phyloP scores from a whole-genome alignment of 1,284 basidiomycete genomes.

The Cryptococcus amylolentus region DNA sequence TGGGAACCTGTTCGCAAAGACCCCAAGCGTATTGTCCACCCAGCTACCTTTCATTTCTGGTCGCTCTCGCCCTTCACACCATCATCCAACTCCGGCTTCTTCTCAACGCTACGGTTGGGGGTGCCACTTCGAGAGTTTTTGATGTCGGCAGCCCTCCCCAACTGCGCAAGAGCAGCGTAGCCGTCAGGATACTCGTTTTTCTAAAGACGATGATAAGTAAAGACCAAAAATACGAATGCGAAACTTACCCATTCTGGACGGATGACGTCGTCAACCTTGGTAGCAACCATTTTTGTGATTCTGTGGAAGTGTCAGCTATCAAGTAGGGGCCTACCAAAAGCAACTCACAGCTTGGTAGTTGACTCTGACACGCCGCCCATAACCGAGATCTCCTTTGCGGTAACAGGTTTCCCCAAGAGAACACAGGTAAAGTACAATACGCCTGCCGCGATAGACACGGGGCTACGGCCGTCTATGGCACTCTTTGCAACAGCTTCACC shows the following conservation, averaged over 20 bases:
- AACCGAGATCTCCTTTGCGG: constrained; percentile 79
- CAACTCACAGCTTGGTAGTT: constrained; percentile 72
- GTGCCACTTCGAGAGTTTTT: constrained; percentile 16
- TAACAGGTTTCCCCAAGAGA: constrained; percentile 68
- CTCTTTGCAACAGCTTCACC: constrained; percentile 74
- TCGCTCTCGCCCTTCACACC: not conserved
- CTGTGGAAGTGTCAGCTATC: constrained; percentile 34
- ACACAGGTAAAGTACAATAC: constrained; percentile 91
- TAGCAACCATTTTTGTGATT: constrained; percentile 41
- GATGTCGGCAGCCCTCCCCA: constrained; percentile 9
- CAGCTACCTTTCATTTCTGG: too few species aligned
- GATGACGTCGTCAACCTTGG: constrained; percentile 38
- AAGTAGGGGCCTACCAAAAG: not conserved
- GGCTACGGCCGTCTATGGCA: constrained; percentile 86
- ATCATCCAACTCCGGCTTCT: not conserved
- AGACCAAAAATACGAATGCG: not conserved
- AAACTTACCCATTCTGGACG: constrained; percentile 45
- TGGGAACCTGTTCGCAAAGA: too few species aligned
- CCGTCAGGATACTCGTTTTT: constrained; percentile 11
- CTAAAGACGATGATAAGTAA: not conserved
- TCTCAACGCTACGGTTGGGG: constrained; percentile 2
- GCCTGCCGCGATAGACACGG: constrained; percentile 92
- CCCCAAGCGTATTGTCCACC: too few species aligned
- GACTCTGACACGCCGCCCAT: constrained; percentile 97
- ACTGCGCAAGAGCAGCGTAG: constrained; percentile 7